Base-by-base conservation (phyloP, 2,329 filamentous ascomycete genomes). In the Grosmannia huntii region DNA sequence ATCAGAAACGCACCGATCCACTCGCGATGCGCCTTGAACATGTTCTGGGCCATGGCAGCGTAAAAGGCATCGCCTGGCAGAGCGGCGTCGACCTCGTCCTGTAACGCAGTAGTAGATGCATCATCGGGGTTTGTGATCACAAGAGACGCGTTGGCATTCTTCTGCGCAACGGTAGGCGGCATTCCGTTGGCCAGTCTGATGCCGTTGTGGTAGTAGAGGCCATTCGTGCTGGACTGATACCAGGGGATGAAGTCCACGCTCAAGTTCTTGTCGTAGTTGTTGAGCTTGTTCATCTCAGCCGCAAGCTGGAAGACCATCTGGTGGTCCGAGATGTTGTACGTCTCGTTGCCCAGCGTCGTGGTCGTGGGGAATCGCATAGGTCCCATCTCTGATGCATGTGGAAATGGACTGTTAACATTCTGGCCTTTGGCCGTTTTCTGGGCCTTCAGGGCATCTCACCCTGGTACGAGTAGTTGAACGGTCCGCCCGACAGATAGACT, bases 381-480 rank as follows among this genome's bases (percentile, higher is more conserved):
- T 0, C 84, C 84, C 64, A 76, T 77, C 65, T 86, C 38, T 44
- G 4, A n/a, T 11, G 19, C 9, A 6, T 19, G 6, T 19, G 16
- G 21, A 33, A 6, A 33, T 33, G 2, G 38, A 19, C 38, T 19
- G 38, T 44, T 5, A 44, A 19, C 38, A n/a, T n/a, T n/a, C 19
- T 44, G 16, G 19, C 16, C 19, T 9, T 3, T 4, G 5, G 6
- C 19, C 19, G 4, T 44, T 21, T 19, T n/a, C 16, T 21, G 38
- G 5, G 16, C 14, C 4, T 19, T n/a, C 16, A 4, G 6, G 6
- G 5, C 7, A 9, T 44, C 38, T 44, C 38, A 44, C 38, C 84
- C 49, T 86, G 82, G 66, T 87, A 86, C 23, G 83, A 82, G 64
- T 86, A 86, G 60, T 85, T 75, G 23, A 78, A 76, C 0, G 81